Conservation (phyloP, 2,329 filamentous ascomycete genomes). For the Grosmannia clavigera region DNA sequence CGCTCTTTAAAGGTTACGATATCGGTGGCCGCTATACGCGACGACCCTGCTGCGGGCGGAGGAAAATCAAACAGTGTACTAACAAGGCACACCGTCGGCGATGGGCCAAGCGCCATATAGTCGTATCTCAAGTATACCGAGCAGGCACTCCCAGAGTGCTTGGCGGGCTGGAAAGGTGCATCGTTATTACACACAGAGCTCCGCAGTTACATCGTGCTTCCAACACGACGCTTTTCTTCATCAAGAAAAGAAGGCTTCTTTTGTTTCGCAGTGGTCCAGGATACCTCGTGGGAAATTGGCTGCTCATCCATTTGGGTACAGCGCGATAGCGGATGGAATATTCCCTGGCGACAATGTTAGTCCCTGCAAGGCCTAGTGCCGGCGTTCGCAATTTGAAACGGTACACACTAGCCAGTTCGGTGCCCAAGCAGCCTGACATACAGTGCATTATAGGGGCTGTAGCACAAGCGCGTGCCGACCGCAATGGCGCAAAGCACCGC, state of each 20-base stretch:
- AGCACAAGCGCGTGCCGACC: neutral
- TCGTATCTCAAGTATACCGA: neutral
- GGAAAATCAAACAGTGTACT: no score
- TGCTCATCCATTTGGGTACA: neutral
- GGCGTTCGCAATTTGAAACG: conserved; percentile 10
- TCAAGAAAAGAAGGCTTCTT: neutral
- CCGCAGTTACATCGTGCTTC: neutral
- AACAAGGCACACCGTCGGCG: no score
- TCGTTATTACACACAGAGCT: neutral
- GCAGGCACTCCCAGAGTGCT: neutral
- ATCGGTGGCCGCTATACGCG: neutral
- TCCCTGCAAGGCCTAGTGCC: conserved; percentile 4
- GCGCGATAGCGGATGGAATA: conserved; percentile 1
- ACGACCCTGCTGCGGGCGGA: neutral
- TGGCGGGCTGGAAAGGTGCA: neutral
- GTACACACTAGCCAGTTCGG: neutral
- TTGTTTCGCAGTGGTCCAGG: neutral
- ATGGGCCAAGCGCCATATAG: no score
- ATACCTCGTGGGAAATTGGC: conserved; percentile 3
- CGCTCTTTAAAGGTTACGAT: neutral
- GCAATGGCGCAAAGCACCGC: neutral
- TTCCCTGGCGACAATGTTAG: neutral
- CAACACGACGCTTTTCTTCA: neutral
- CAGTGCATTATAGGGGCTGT: neutral
- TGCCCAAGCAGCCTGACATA: neutral